Conservation (phyloP, 2,329 filamentous ascomycete genomes). For the Emydomyces testavorans region DNA sequence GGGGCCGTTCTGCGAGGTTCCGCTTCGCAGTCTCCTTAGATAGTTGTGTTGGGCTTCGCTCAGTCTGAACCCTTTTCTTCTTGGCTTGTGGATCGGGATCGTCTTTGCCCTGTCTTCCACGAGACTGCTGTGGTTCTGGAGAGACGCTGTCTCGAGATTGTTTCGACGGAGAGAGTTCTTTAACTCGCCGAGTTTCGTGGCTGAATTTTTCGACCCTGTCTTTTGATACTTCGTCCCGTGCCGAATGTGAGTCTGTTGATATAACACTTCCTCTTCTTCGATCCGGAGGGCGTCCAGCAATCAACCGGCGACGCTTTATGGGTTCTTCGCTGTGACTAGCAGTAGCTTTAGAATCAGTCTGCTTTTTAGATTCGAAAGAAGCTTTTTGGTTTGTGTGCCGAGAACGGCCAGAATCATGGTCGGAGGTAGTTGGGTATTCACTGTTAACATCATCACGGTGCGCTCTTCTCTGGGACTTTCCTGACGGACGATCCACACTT, state of each 20-base stretch:
- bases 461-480: conserved; percentile 19
- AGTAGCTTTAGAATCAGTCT: conserved; percentile 22
- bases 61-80: conserved; percentile 32
- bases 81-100: conserved; percentile 31
- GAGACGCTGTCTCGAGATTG: conserved; percentile 33
- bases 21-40: conserved; percentile 22
- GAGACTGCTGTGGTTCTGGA: conserved; percentile 31
- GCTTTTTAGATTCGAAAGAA: conserved; percentile 18
- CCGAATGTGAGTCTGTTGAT: conserved; percentile 32
- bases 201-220: conserved; percentile 23
- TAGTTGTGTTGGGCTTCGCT: conserved; percentile 27
- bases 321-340: conserved; percentile 27
- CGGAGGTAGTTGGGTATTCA: conserved; percentile 20
- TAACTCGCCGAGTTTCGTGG: conserved; percentile 19
- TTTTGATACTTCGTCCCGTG: conserved; percentile 29
- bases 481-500: conserved; percentile 19
- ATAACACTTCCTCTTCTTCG: conserved; percentile 27
- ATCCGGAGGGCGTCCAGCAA: conserved; percentile 33
- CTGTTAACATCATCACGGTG: conserved; percentile 19
- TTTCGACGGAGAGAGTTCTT: conserved; percentile 25
- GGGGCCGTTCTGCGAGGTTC: conserved; percentile 17
- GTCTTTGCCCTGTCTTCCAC: conserved; percentile 25
- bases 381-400: conserved; percentile 23
- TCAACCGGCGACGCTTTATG: conserved; percentile 31
- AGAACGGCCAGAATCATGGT: conserved; percentile 25